Base-by-base conservation (phyloP, 257 asterid species). In the Solanum acaule region DNA sequence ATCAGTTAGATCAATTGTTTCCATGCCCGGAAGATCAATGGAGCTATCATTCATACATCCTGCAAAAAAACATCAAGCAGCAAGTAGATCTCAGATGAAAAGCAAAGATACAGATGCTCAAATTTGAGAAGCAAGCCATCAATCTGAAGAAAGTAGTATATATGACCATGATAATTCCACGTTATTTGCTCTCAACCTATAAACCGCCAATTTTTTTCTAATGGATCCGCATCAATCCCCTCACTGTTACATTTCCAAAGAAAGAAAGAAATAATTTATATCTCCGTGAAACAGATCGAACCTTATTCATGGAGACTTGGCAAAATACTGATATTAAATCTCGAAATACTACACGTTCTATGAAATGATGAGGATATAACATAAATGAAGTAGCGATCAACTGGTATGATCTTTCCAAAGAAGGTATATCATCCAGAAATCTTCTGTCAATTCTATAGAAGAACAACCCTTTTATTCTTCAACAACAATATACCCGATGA, bases 1-100 rank as follows among this genome's bases (percentile, higher is more conserved):
- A 35, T 92, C 87, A 85, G 95, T 92, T 84, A 95, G 93, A 88
- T 96, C 94, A 82, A 96, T 81, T 16, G 93, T 90, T 88, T 92
- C 98, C 94, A 94, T 89, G 85, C 86, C 84, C 81, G 89, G 87
- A 91, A 84, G 86, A 91, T 79, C 90, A 83, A 42, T 82, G 78
- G 86, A 70, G 52, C 71, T 86, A 71, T 81, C 91, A 88, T 52
- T 37, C 49, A 72, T 37, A 87, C 49, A 88, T 59, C 88, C 95
- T 92, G 93, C 84, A 89, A 89, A 33, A 67, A 88, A 35, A 35
- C 31, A 38, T 44, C 49, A 70, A 37, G 29, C 77, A 67, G 59
- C 75, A 23, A 18, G 15, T 15, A 37, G 67, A 44, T 16, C 34
- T 25, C 76, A 84, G 23, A 34, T 2, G n/a, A 46, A 11, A 37